Evolutionary conservation across 225 moss, liverwort and hornwort genomes (phyloP).

Genomic region (Marchantia polymorpha): DNA sequence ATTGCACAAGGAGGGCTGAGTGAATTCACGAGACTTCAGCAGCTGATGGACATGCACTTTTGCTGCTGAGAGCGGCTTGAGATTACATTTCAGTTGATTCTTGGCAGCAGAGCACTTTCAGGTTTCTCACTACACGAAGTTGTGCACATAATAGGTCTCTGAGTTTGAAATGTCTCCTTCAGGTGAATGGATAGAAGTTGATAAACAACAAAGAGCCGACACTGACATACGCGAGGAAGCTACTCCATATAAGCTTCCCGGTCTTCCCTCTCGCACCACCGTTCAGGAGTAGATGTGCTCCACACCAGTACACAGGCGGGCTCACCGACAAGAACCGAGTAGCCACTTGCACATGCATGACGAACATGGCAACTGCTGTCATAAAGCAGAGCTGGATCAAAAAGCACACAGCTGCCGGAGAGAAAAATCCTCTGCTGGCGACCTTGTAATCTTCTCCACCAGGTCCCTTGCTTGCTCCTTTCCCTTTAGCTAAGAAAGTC

Average conservation of each 20-base stretch:
- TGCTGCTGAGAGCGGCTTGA: too few relatives aligned
- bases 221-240: constrained; percentile 60
- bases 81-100: too few relatives aligned
- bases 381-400: constrained; percentile 40
- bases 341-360: constrained; percentile 64
- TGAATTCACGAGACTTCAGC: too few relatives aligned
- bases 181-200: constrained; percentile 94
- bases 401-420: constrained; percentile 40
- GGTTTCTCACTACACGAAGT: too few relatives aligned
- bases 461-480: background rate
- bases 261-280: constrained; percentile 25
- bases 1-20: too few relatives aligned
- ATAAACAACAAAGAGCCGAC: constrained; percentile 78
- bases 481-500: background rate
- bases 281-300: constrained; percentile 51
- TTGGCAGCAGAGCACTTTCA: too few relatives aligned
- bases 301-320: constrained; percentile 90
- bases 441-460: background rate
- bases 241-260: constrained; percentile 52
- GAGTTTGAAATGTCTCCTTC: constrained; percentile 10
- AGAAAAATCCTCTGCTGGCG: constrained; percentile 20
- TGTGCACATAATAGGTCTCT: background rate
- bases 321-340: constrained; percentile 85
- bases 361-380: constrained; percentile 32
- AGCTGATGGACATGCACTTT: too few relatives aligned